Base-by-base conservation (phyloP, 83 land plant genomes). In the Diphasiastrum complanatum region DNA sequence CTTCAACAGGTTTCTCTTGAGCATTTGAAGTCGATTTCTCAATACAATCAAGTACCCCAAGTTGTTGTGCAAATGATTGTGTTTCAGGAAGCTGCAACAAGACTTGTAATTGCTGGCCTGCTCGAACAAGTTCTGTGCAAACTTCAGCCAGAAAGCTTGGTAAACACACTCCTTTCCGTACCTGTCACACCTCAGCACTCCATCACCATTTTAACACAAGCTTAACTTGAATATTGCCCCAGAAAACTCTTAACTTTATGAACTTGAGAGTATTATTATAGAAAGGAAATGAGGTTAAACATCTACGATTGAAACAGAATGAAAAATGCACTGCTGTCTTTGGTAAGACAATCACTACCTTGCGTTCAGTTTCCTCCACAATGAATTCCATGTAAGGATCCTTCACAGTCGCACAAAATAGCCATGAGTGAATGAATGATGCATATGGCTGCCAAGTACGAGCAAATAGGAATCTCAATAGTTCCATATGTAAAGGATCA, bases 81-180 rank as follows among this genome's bases (percentile, higher is more conserved):
- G 80, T 57, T 61, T 86, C 81, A n/a, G 81, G 78, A 43, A 89
- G 68, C 54, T 81, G 81, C 51, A 71, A 60, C 33, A 95, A 48
- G 43, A 86, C 85, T 73, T 86, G 88, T 67, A 95, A 87, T 60
- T 95, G 99, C 69, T 86, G 86, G 32, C 96, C 99, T 67, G 96
- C 84, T 57, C 89, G 83, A 30, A 82, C 58, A 40, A 95, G 74
- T 0, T 84, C 87, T 47, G 51, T 51, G 38, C 66, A 72, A 28
- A 79, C 64, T 59, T 75, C 78, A 56, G 68, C 70, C 35, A 95
- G 66, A 66, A 95, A 95, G 63, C 85, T 77, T 45, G 99, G 99
- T 50, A 82, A 67, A 51, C 74, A 52, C 27, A 79, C 75, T 72
- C 83, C 83, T 51, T 64, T 59, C 30, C 74, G 70, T 56, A 79